Evolutionary conservation across 495 filamentous ascomycete species (phyloP), one percentile per base, ranked within the genome.

Genomic region (Trichoderma virens): DNA sequence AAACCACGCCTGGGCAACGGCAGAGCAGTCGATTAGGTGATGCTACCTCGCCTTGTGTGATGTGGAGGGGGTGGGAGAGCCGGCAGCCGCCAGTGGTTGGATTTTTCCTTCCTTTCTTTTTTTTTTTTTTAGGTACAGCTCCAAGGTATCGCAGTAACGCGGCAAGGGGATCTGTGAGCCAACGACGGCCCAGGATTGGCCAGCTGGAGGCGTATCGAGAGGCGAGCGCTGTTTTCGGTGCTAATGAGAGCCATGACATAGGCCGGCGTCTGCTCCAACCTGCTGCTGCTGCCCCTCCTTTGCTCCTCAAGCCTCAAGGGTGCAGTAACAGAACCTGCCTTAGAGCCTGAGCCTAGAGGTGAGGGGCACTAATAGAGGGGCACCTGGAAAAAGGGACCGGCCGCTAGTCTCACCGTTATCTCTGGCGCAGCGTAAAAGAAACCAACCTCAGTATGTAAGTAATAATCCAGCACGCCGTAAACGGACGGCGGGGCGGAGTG

Each of bases 361-460:
- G 51, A 30, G 51, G 45, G 45, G 45, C 51, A 30, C 51, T 56
- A 30, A 30, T 30, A 9, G 51, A 56, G 51, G 51, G 51, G 51
- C 51, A 56, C 4, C 18, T 28, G 23, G 51, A 56, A 28, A 56
- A 56, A 30, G 51, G 51, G 23, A 56, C 51, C 51, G 27, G 51
- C 51, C 51, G 51, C 51, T 56, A 56, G 51, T 56, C 51, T 56
- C 51, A 56, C 51, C 51, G 51, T 56, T 56, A 56, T 56, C 51
- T 56, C 27, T 27, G 51, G 13, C 51, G 11, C 51, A 18, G 25
- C 11, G 25, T 56, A 27, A 56, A 31, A 30, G 51, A 56, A 56
- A 56, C 27, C 23, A 25, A 16, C 51, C 25, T 11, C 25, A 56
- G 51, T 56, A 56, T 30, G 25, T 56, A 56, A 56, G 28, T 16